Evolutionary conservation across 106 monocot genomes (phyloP).

Genomic region (Platanthera guangdongensis): DNA sequence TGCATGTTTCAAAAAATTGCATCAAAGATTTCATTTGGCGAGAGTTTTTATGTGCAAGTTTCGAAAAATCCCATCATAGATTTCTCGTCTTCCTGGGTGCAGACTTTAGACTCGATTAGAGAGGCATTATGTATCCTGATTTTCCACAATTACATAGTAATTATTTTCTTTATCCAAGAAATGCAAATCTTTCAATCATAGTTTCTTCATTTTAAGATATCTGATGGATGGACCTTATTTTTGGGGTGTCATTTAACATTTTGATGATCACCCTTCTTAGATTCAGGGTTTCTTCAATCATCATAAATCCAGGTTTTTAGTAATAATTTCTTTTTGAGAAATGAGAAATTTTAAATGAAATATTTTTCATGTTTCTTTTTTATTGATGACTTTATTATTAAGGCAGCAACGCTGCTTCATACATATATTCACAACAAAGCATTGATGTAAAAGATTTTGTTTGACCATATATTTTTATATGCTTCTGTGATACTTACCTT

Average conservation of each 20-base stretch:
- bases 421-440: background rate
- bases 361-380: background rate
- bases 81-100: no score
- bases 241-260: background rate
- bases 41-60: no score
- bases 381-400: background rate
- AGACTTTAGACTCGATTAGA: no score
- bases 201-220: background rate
- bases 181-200: background rate
- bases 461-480: background rate
- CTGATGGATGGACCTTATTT: background rate
- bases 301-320: background rate
- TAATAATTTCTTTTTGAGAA: slow-evolving; percentile 1
- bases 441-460: background rate
- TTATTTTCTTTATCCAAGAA: background rate
- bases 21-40: no score
- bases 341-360: background rate
- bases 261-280: background rate
- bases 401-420: background rate
- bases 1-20: no score
- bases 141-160: background rate
- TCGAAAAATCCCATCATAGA: no score
- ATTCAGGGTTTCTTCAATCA: background rate
- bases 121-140: no score
- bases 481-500: background rate